phyloP scores from a whole-genome alignment of 1,284 basidiomycete species.

The Stereum hirsutum region DNA sequence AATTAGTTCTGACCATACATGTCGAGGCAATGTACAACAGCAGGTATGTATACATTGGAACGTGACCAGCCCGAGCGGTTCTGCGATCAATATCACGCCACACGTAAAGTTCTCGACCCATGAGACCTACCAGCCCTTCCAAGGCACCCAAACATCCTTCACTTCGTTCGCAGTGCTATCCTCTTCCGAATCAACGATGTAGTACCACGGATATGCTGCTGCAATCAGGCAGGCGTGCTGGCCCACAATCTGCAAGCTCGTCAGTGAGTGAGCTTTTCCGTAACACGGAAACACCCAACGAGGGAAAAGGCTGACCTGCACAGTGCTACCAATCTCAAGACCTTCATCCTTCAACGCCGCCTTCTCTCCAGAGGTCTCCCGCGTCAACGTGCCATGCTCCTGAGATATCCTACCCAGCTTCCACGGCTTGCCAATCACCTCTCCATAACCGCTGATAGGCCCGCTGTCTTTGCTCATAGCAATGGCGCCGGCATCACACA shows the following conservation, averaged over 20 bases:
- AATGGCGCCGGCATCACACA: conserved; percentile 78
- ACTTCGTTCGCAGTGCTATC: conserved; percentile 41
- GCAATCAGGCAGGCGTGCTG: conserved; percentile 75
- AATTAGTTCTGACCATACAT: no score
- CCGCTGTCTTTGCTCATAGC: conserved; percentile 84
- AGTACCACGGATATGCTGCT: conserved; percentile 77
- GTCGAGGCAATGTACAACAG: no score
- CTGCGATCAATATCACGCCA: no score
- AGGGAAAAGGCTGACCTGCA: no score
- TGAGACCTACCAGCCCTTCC: conserved; percentile 90
- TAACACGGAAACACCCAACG: no score
- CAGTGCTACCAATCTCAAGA: conserved; percentile 49
- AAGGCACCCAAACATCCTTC: conserved; percentile 82
- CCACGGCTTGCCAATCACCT: conserved; percentile 67
- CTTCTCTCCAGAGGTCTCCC: conserved; percentile 18
- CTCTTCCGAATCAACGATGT: conserved; percentile 58
- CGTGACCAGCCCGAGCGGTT: no score
- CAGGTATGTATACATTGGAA: no score
- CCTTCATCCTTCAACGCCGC: conserved; percentile 19
- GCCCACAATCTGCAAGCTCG: conserved; percentile 53
- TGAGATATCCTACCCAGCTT: conserved; percentile 64
- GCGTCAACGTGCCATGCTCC: conserved; percentile 71
- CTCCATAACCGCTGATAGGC: conserved; percentile 61
- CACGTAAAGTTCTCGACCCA: no score
- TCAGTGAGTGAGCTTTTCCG: no score